phyloP scores from a whole-genome alignment of 257 asterid species.

The Fraxinus excelsior region DNA sequence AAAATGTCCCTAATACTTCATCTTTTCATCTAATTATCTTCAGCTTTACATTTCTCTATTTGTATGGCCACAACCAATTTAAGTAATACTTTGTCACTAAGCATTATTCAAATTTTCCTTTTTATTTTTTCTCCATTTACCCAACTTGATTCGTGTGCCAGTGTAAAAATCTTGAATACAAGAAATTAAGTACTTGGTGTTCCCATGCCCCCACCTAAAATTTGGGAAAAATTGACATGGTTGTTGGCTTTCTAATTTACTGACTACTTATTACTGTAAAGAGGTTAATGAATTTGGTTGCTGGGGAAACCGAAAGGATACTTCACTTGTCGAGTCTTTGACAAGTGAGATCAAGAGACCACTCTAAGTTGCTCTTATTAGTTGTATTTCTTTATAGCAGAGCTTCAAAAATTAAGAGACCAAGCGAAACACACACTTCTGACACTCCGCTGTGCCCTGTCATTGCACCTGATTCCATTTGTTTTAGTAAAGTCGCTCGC shows the following conservation, averaged over 20 bases:
- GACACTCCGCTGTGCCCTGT: background rate
- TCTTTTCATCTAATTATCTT: background rate
- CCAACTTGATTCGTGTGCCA: background rate
- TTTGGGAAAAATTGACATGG: background rate
- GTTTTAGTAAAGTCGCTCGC: slow-evolving; percentile 10
- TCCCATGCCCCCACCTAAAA: background rate
- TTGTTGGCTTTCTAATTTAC: background rate
- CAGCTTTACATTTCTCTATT: background rate
- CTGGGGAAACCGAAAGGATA: background rate
- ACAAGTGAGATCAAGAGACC: background rate
- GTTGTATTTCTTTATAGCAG: background rate
- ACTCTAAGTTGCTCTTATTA: background rate
- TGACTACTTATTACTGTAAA: background rate
- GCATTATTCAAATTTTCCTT: background rate
- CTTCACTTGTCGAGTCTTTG: background rate
- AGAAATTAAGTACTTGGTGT: background rate
- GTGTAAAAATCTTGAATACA: background rate
- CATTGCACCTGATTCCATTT: slow-evolving; percentile 12
- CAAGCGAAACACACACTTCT: background rate
- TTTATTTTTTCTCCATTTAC: background rate
- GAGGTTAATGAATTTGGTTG: background rate
- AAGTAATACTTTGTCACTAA: background rate
- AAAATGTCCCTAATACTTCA: slow-evolving; percentile 1
- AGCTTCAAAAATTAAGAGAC: background rate
- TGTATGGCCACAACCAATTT: background rate